A percentile compares a stretch with the other conserved stretches of the same genome.
Evolutionary conservation across 2,329 filamentous ascomycete genomes (phyloP).

Genomic region (Hymenoscyphus salicellus): DNA sequence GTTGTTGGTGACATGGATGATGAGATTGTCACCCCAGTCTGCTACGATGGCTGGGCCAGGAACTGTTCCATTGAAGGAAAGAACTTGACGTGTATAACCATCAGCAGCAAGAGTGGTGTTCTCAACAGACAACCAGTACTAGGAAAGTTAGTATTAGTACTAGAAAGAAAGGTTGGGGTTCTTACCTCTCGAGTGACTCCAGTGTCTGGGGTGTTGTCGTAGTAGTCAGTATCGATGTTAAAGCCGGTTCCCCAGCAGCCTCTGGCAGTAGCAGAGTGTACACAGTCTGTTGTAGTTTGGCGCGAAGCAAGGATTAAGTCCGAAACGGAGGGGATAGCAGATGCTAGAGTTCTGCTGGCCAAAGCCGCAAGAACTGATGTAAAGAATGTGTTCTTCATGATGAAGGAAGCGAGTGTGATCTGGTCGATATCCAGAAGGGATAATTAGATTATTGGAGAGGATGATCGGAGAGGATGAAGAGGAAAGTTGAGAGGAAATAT

Average conservation of each 20-base stretch:
- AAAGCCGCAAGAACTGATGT: slow-evolving; percentile 20
- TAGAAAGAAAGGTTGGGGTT: neutral
- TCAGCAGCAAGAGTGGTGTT: slow-evolving; percentile 38
- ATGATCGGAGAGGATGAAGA: slow-evolving; percentile 13
- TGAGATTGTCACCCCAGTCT: slow-evolving; percentile 34
- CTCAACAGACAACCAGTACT: slow-evolving; percentile 31
- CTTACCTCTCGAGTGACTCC: slow-evolving; percentile 36
- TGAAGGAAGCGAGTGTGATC: slow-evolving; percentile 13
- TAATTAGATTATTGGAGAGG: slow-evolving; percentile 6
- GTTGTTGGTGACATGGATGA: slow-evolving; percentile 38
- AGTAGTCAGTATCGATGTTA: slow-evolving; percentile 34
- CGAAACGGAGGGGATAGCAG: slow-evolving; percentile 24
- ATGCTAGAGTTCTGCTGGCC: slow-evolving; percentile 21
- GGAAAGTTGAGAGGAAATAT: slow-evolving; percentile 7
- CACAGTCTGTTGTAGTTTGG: slow-evolving; percentile 21
- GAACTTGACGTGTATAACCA: slow-evolving; percentile 52
- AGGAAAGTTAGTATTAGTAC: slow-evolving; percentile 9
- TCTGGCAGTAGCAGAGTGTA: slow-evolving; percentile 33
- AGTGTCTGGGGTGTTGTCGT: slow-evolving; percentile 34
- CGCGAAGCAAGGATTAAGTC: slow-evolving; percentile 19
- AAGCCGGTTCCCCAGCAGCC: slow-evolving; percentile 34
- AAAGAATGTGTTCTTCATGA: slow-evolving; percentile 31
- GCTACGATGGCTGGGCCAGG: slow-evolving; percentile 43
- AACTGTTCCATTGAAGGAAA: slow-evolving; percentile 39
- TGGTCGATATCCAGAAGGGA: slow-evolving; percentile 16